These are phyloP conservation scores for Fusarium setosum DNA, from an alignment of 2,329 filamentous ascomycete species.

Conservation along the genomic window DNA sequence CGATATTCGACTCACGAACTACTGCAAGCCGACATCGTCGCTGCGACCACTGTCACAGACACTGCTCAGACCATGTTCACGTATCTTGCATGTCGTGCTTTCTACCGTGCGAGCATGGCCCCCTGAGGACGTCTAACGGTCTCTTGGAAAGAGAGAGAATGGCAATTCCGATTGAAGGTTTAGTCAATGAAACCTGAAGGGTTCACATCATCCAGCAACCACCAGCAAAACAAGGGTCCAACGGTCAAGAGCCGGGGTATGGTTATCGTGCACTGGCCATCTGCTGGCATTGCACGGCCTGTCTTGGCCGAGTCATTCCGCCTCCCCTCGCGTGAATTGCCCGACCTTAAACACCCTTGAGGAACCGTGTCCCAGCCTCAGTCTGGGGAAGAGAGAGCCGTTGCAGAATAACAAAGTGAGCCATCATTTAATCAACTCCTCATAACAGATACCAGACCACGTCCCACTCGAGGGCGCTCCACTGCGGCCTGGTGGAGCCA, in stretches of 20 bases:
- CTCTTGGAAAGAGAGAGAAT: background rate
- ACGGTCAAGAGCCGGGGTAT: slow-evolving; percentile 19
- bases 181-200: background rate
- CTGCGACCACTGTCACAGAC: slow-evolving; percentile 36
- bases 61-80: slow-evolving; percentile 22
- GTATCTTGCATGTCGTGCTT: slow-evolving; percentile 16
- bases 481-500: slow-evolving; percentile 15
- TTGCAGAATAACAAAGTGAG: slow-evolving; percentile 13
- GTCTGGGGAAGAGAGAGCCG: slow-evolving; percentile 35
- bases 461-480: slow-evolving; percentile 21
- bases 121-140: background rate
- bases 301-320: slow-evolving; percentile 33
- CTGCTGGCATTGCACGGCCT: slow-evolving; percentile 19
- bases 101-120: slow-evolving; percentile 6
- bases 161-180: background rate
- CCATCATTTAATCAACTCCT: slow-evolving; percentile 21
- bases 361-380: slow-evolving; percentile 24
- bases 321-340: slow-evolving; percentile 25
- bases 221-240: slow-evolving; percentile 23
- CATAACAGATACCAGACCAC: slow-evolving; percentile 25
- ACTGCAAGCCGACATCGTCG: slow-evolving; percentile 31
- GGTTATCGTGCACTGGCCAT: slow-evolving; percentile 37
- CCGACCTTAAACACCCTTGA: slow-evolving; percentile 32
- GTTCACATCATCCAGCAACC: background rate
- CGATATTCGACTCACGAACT: slow-evolving; percentile 30